These are phyloP conservation scores for Malassezia slooffiae DNA, from an alignment of 1,284 basidiomycete genomes.

Conservation along the genomic window DNA sequence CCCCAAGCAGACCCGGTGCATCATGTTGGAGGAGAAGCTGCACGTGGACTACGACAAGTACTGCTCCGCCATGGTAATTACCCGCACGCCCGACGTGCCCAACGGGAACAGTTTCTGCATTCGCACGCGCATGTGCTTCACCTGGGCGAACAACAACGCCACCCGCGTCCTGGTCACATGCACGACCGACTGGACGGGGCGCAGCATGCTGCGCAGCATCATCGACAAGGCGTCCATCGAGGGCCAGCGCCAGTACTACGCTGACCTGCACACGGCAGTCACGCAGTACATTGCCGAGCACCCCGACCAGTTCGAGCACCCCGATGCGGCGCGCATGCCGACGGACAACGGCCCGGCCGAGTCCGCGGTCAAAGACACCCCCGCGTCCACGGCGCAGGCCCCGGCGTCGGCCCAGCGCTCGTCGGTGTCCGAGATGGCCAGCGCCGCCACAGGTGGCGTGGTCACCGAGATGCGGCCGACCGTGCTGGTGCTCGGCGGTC, in stretches of 20 bases:
- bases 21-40: slow-evolving; percentile 72
- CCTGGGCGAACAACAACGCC: slow-evolving; percentile 72
- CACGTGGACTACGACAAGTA: slow-evolving; percentile 76
- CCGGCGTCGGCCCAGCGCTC: not conserved
- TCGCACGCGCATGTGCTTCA: slow-evolving; percentile 86
- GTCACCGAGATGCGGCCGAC: slow-evolving; percentile 1
- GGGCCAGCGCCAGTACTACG: slow-evolving; percentile 83
- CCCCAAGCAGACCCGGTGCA: slow-evolving; percentile 87
- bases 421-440: too few species aligned
- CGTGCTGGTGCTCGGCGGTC: slow-evolving; percentile 1
- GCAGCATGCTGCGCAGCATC: slow-evolving; percentile 91
- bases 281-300: not conserved
- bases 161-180: slow-evolving; percentile 76
- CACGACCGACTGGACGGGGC: slow-evolving; percentile 86
- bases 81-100: slow-evolving; percentile 85
- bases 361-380: not conserved
- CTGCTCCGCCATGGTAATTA: slow-evolving; percentile 73
- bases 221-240: slow-evolving; percentile 85
- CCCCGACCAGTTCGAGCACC: slow-evolving; percentile 1
- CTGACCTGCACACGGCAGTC: slow-evolving; percentile 71
- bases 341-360: too few species aligned
- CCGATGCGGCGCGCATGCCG: too few species aligned
- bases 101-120: slow-evolving; percentile 81
- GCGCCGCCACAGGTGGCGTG: too few species aligned
- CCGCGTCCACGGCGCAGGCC: not conserved